A percentile compares a stretch with the other conserved stretches of the same genome.
Evolutionary conservation across 2,329 filamentous ascomycete genomes (phyloP).

Genomic region (Fusarium annulatum): DNA sequence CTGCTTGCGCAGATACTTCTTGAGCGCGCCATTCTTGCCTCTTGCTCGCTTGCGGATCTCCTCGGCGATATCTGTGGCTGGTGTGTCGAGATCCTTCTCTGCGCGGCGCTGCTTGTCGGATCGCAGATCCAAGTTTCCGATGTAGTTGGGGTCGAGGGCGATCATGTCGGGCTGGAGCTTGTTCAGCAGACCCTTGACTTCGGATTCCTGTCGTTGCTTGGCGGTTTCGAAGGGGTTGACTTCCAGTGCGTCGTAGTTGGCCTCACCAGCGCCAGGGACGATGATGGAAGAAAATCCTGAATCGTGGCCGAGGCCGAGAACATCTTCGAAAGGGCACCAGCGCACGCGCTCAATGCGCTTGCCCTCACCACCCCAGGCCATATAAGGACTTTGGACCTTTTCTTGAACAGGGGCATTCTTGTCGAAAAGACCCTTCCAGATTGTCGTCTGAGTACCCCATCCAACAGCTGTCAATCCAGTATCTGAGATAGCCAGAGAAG

Average conservation of each 20-base stretch:
- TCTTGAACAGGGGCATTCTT: constrained; percentile 76
- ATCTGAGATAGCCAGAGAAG: constrained; percentile 89
- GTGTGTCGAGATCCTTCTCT: constrained; percentile 81
- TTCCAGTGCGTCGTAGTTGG: constrained; percentile 95
- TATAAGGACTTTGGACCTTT: constrained; percentile 89
- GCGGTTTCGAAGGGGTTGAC: constrained; percentile 93
- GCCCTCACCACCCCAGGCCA: constrained; percentile 91
- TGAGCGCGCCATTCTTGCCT: constrained; percentile 88
- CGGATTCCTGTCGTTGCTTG: constrained; percentile 91
- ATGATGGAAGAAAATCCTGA: constrained; percentile 90
- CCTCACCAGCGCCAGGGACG: constrained; percentile 93
- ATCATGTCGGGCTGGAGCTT: constrained; percentile 99
- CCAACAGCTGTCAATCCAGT: constrained; percentile 87
- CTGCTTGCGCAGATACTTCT: constrained; percentile 92
- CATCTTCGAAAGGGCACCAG: constrained; percentile 96
- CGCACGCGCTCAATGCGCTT: constrained; percentile 80
- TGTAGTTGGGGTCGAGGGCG: constrained; percentile 88
- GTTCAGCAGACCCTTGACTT: constrained; percentile 90
- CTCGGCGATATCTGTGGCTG: constrained; percentile 66
- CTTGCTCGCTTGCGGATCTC: constrained; percentile 81
- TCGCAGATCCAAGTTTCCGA: constrained; percentile 86
- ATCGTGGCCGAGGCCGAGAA: constrained; percentile 86
- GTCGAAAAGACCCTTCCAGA: constrained; percentile 92
- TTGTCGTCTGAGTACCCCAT: constrained; percentile 87
- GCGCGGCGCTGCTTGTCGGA: constrained; percentile 80